These are phyloP conservation scores for Flaveria sonorensis DNA, from an alignment of 129 eudicot species.

Conservation along the genomic window DNA sequence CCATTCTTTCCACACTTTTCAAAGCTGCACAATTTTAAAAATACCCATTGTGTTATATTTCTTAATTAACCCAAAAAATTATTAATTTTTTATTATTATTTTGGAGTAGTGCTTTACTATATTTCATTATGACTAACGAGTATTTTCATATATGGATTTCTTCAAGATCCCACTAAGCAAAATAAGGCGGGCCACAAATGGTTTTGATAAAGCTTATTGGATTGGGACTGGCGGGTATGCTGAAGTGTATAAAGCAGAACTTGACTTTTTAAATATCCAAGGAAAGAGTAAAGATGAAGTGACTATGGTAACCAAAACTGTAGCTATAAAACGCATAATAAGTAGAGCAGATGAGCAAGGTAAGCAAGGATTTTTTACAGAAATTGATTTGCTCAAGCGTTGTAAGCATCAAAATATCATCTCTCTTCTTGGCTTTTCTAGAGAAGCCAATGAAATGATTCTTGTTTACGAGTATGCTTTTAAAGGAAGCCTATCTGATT, in stretches of 20 bases:
- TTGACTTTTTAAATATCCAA: neutral
- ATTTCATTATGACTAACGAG: neutral
- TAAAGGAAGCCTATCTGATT: neutral
- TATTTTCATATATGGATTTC: neutral
- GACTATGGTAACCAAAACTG: neutral
- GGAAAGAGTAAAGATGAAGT: neutral
- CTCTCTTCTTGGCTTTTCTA: slow-evolving; percentile 4
- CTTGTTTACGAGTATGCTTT: neutral
- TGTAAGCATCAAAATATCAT: slow-evolving; percentile 1
- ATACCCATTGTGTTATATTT: no score
- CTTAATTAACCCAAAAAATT: no score
- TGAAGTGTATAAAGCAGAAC: neutral
- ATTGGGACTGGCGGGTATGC: neutral
- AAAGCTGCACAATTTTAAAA: no score
- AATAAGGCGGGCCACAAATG: neutral
- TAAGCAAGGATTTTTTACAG: neutral
- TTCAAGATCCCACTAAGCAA: neutral
- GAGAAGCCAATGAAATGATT: neutral
- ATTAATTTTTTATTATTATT: no score
- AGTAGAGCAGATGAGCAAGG: neutral
- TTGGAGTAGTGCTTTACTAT: no score
- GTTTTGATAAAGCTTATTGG: neutral
- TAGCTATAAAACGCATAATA: neutral
- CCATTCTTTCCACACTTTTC: no score
- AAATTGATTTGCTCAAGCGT: neutral